These are phyloP conservation scores for Colletotrichum viniferum DNA, from an alignment of 2,329 filamentous ascomycete genomes.

Conservation along the genomic window DNA sequence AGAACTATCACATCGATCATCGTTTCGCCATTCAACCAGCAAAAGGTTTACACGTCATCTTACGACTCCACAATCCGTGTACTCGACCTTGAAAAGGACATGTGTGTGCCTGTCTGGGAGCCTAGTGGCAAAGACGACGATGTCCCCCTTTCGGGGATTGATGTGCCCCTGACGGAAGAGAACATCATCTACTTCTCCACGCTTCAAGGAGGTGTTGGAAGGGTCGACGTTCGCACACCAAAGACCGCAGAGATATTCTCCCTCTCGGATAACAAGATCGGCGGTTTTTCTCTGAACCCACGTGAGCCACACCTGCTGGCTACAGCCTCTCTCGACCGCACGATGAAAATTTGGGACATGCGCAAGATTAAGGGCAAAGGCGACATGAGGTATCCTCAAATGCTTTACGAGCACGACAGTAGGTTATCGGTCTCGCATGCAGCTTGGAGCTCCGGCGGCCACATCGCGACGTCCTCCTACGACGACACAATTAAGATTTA, in stretches of 20 bases:
- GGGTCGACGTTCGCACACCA: slow-evolving; percentile 74
- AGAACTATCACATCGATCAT: slow-evolving; percentile 87
- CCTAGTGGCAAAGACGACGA: slow-evolving; percentile 73
- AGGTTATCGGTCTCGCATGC: slow-evolving; percentile 90
- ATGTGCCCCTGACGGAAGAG: slow-evolving; percentile 73
- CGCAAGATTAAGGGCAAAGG: slow-evolving; percentile 74
- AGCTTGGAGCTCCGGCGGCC: slow-evolving; percentile 83
- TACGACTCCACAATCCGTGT: slow-evolving; percentile 94
- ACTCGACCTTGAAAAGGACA: slow-evolving; percentile 80
- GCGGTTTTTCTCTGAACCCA: slow-evolving; percentile 87
- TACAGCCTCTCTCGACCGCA: slow-evolving; percentile 89
- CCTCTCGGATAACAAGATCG: slow-evolving; percentile 91
- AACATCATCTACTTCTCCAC: slow-evolving; percentile 88
- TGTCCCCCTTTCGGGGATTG: slow-evolving; percentile 81
- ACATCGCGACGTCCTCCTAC: slow-evolving; percentile 90
- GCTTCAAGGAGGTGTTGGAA: slow-evolving; percentile 78
- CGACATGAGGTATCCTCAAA: slow-evolving; percentile 63
- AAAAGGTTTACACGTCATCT: slow-evolving; percentile 81
- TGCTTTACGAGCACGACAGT: slow-evolving; percentile 83
- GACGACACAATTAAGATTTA: slow-evolving; percentile 96
- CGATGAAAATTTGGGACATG: slow-evolving; percentile 90
- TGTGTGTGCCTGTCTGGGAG: slow-evolving; percentile 82
- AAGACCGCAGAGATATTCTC: slow-evolving; percentile 69
- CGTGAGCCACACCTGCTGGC: slow-evolving; percentile 80
- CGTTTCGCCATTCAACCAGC: slow-evolving; percentile 74